phyloP scores from a whole-genome alignment of 1,139 yeast genomes.

The Saccharomyces hybrid region DNA sequence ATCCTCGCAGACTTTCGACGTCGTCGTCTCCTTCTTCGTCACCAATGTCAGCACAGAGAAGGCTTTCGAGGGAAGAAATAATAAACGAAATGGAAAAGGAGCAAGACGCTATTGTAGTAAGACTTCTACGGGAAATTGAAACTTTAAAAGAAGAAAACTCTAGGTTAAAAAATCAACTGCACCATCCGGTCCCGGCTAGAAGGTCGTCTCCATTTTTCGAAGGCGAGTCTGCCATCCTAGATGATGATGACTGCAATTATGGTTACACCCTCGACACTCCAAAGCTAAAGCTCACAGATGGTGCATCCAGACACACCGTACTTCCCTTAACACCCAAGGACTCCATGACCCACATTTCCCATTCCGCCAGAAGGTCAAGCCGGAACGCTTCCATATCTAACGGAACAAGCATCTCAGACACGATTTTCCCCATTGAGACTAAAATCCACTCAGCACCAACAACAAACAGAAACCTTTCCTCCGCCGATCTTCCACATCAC shows the following conservation, averaged over 20 bases:
- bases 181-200: background rate
- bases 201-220: background rate
- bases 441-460: background rate
- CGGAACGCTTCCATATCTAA: background rate
- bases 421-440: background rate
- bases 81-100: conserved; percentile 59
- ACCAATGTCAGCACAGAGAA: conserved; percentile 5
- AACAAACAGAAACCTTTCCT: background rate
- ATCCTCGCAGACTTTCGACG: background rate
- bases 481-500: background rate
- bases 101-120: conserved; percentile 58
- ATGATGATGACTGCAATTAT: background rate
- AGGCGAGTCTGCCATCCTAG: background rate
- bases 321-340: background rate
- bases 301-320: background rate
- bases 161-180: conserved; percentile 8
- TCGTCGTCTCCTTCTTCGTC: background rate
- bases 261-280: background rate
- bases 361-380: background rate
- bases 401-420: background rate
- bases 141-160: conserved; percentile 44
- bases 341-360: background rate
- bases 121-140: conserved; percentile 48
- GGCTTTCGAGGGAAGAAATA: conserved; percentile 36
- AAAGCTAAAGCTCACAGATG: background rate